Evolutionary conservation across 2,329 filamentous ascomycete species (phyloP).

Genomic region (Nigrograna mackinnonii): DNA sequence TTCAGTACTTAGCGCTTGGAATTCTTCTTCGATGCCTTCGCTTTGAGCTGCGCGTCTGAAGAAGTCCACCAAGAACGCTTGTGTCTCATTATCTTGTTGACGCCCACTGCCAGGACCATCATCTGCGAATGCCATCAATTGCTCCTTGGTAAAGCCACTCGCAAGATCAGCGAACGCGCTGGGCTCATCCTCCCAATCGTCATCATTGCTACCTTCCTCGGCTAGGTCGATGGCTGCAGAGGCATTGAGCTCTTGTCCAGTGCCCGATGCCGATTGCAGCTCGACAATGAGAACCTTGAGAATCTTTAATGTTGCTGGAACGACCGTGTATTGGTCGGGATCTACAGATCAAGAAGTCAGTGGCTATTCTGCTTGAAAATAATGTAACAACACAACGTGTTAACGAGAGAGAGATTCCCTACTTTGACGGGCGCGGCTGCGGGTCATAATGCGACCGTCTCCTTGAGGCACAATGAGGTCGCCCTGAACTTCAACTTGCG

Average conservation of each 20-base stretch:
- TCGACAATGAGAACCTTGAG: conserved; percentile 95
- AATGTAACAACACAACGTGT: too few species aligned
- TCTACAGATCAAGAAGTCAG: conserved; percentile 52
- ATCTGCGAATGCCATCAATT: conserved; percentile 77
- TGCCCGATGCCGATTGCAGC: conserved; percentile 77
- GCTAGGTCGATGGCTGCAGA: conserved; percentile 62
- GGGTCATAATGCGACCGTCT: conserved; percentile 88
- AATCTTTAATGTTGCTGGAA: conserved; percentile 91
- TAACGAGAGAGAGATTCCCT: conserved; percentile 34
- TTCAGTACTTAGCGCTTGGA: conserved; percentile 54
- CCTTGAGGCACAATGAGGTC: conserved; percentile 77
- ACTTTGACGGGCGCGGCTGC: conserved; percentile 86
- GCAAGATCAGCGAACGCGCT: conserved; percentile 75
- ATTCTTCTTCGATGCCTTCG: conserved; percentile 59
- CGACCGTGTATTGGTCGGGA: conserved; percentile 85
- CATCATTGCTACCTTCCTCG: conserved; percentile 68
- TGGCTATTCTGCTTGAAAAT: neutral
- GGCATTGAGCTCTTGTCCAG: conserved; percentile 57
- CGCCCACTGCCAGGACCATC: conserved; percentile 55
- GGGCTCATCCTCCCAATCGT: conserved; percentile 81
- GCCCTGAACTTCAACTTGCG: conserved; percentile 83
- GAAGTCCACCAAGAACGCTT: conserved; percentile 80
- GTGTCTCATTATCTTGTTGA: conserved; percentile 86
- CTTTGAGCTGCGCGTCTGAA: conserved; percentile 65
- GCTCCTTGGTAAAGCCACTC: conserved; percentile 53